A percentile compares a stretch with the other conserved stretches of the same genome.
Evolutionary conservation across 257 asterid genomes (phyloP).

Genomic region (Nicotiana sylvestris): DNA sequence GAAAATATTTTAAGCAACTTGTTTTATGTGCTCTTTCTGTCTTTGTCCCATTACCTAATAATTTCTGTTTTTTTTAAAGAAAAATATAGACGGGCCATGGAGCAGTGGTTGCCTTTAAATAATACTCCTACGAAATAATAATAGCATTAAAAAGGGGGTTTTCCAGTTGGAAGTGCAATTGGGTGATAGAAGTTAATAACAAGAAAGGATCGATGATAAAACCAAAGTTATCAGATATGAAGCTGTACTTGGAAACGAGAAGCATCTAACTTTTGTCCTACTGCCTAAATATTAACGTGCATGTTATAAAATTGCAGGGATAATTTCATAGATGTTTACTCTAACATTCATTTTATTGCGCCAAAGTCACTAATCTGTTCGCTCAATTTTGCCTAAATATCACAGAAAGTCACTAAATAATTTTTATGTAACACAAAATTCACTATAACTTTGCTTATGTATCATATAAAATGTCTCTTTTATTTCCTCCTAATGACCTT

Average conservation of each 20-base stretch:
- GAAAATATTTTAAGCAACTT: not conserved
- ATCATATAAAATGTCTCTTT: no score
- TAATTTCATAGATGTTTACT: no score
- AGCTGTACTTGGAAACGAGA: not conserved
- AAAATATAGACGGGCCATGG: not conserved
- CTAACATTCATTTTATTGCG: no score
- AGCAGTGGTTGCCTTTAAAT: not conserved
- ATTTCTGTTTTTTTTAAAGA: not conserved
- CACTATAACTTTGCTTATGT: no score
- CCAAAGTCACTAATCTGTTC: no score
- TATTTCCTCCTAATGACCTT: no score
- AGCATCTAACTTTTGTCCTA: not conserved
- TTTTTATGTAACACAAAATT: no score
- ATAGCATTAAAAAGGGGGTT: not conserved
- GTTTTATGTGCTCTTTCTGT: not conserved
- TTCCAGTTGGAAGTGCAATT: not conserved
- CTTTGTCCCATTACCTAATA: not conserved
- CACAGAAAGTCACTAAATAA: no score
- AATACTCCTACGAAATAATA: not conserved
- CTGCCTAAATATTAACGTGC: not conserved
- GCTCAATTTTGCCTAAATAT: no score
- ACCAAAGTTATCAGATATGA: not conserved
- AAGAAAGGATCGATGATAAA: not conserved
- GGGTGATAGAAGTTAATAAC: not conserved
- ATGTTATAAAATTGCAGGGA: not conserved